phyloP scores from a whole-genome alignment of 2,329 filamentous ascomycete species.

The Trematosphaeria pertusa region DNA sequence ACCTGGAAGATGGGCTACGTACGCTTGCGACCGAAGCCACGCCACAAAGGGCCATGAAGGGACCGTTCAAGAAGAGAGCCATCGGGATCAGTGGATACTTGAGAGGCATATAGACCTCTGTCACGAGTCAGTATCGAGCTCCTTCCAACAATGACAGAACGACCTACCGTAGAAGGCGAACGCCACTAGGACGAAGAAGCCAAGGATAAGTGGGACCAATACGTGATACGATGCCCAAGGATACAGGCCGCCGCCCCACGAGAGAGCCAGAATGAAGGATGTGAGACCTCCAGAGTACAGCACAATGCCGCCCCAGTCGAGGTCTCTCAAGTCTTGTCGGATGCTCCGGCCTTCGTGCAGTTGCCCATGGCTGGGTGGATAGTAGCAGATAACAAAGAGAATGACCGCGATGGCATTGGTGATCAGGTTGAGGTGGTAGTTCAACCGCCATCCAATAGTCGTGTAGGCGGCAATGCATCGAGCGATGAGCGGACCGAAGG shows the following conservation, averaged over 20 bases:
- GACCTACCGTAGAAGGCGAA: slow-evolving; percentile 23
- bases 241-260: slow-evolving; percentile 21
- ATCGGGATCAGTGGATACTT: slow-evolving; percentile 23
- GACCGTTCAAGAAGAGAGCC: slow-evolving; percentile 14
- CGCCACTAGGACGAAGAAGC: slow-evolving; percentile 15
- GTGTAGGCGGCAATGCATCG: slow-evolving; percentile 14
- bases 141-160: not conserved
- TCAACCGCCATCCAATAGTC: slow-evolving; percentile 17
- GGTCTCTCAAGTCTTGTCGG: slow-evolving; percentile 15
- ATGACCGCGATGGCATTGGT: slow-evolving; percentile 14
- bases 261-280: slow-evolving; percentile 16
- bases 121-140: not conserved
- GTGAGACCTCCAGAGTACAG: slow-evolving; percentile 15
- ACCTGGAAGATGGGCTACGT: not conserved
- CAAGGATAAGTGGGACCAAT: slow-evolving; percentile 20
- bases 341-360: slow-evolving; percentile 17
- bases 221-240: slow-evolving; percentile 22
- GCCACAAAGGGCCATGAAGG: slow-evolving; percentile 14
- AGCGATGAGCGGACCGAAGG: slow-evolving; percentile 19
- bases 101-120: slow-evolving; percentile 20
- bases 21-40: slow-evolving; percentile 22
- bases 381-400: slow-evolving; percentile 22
- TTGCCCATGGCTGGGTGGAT: slow-evolving; percentile 18
- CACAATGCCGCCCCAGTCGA: slow-evolving; percentile 23
- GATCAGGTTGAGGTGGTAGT: slow-evolving; percentile 21